Percentiles rank a stretch among this genome's conserved stretches.
Conservation (phyloP, 495 filamentous ascomycete species). For the Penicillium dipodomyicola region DNA sequence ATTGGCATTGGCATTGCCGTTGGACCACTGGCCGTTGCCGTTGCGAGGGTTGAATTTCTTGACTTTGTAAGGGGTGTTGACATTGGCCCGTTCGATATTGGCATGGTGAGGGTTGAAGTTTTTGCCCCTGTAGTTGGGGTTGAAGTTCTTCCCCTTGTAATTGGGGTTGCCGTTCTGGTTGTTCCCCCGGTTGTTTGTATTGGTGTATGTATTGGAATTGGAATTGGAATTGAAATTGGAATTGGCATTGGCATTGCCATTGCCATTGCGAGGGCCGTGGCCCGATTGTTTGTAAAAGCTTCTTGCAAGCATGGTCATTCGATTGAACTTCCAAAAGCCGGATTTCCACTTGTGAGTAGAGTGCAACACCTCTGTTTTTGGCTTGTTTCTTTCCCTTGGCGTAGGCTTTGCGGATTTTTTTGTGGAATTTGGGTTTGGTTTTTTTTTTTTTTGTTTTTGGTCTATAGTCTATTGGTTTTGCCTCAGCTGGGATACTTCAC, state of each 20-base stretch:
- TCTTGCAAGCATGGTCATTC: constrained; percentile 7
- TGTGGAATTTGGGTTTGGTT: background rate
- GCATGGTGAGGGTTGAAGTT: background rate
- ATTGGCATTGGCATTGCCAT: background rate
- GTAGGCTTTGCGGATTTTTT: background rate
- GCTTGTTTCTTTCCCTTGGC: background rate
- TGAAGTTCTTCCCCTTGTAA: background rate
- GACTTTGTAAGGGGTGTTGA: too few relatives aligned
- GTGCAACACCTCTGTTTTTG: background rate
- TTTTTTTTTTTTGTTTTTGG: background rate
- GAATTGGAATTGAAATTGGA: too few relatives aligned
- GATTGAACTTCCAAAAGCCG: constrained; percentile 6
- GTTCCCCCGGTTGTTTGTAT: too few relatives aligned
- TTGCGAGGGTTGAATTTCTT: too few relatives aligned
- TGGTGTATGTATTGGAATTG: too few relatives aligned
- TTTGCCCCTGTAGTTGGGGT: constrained; percentile 1
- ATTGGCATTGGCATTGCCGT: background rate
- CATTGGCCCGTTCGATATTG: too few relatives aligned
- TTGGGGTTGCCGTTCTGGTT: too few relatives aligned
- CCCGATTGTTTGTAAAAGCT: background rate
- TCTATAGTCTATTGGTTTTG: background rate
- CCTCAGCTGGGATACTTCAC: constrained; percentile 1
- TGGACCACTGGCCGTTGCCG: background rate
- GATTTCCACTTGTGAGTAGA: constrained; percentile 4
- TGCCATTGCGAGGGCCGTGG: background rate